These are phyloP conservation scores for Erodium trifolium DNA, from an alignment of 441 rosid species.

Conservation along the genomic window DNA sequence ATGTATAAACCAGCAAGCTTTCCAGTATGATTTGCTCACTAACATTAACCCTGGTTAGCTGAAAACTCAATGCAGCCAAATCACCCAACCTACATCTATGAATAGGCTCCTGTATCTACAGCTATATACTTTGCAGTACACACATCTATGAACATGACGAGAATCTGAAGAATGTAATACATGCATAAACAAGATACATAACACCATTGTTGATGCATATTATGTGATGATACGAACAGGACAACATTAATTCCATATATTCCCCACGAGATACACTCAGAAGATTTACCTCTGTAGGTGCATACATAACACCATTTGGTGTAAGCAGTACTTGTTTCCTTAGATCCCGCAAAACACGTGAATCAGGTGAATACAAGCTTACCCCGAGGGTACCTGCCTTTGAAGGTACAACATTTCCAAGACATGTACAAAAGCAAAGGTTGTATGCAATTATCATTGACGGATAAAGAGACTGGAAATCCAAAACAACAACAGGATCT, in stretches of 20 bases:
- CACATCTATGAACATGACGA: neutral
- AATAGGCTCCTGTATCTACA: neutral
- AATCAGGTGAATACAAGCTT: slow-evolving; percentile 59
- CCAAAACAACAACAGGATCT: slow-evolving; percentile 95
- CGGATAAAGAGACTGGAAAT: slow-evolving; percentile 98
- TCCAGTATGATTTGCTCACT: slow-evolving; percentile 5
- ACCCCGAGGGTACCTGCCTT: slow-evolving; percentile 75
- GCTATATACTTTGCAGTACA: neutral
- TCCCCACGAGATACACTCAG: slow-evolving; percentile 3
- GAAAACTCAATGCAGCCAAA: neutral
- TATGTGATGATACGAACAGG: no score
- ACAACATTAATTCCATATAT: no score
- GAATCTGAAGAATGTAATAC: slow-evolving; percentile 8
- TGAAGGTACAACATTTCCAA: slow-evolving; percentile 65
- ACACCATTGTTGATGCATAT: no score
- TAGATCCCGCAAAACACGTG: slow-evolving; percentile 41
- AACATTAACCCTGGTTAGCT: neutral
- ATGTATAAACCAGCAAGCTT: neutral
- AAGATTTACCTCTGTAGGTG: slow-evolving; percentile 62
- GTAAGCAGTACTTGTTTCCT: slow-evolving; percentile 57
- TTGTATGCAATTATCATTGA: slow-evolving; percentile 97
- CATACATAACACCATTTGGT: slow-evolving; percentile 79
- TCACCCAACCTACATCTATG: neutral
- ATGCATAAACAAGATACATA: neutral
- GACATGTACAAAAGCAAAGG: slow-evolving; percentile 92